These are phyloP conservation scores for Lichtheimia ramosa DNA, from an alignment of 371 early-diverging fungal species.

Conservation along the genomic window DNA sequence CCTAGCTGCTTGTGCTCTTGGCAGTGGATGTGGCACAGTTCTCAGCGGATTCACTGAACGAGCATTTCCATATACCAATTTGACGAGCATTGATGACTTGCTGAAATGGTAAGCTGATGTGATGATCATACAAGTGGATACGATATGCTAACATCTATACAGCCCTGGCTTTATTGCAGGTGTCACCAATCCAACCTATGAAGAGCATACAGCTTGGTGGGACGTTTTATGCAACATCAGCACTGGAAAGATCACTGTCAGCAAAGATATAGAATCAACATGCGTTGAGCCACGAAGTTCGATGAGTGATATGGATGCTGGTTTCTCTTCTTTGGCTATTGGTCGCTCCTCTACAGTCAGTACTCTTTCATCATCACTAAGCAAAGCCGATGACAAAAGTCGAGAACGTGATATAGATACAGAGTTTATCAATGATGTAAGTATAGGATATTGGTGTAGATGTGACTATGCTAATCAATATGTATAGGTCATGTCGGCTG, in stretches of 20 bases:
- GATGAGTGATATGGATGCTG: constrained; percentile 5
- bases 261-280: constrained; percentile 63
- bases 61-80: constrained; percentile 88
- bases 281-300: constrained; percentile 18
- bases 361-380: constrained; percentile 1
- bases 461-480: neutral
- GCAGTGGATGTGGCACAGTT: constrained; percentile 86
- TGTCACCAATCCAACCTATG: constrained; percentile 93
- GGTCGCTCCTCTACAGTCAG: constrained; percentile 16
- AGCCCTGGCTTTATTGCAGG: constrained; percentile 95
- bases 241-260: constrained; percentile 89
- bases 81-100: constrained; percentile 84
- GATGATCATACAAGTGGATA: neutral
- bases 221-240: constrained; percentile 92
- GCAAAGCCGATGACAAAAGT: constrained; percentile 17
- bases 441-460: neutral
- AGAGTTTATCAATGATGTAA: constrained; percentile 69
- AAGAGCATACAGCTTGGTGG: constrained; percentile 93
- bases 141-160: neutral
- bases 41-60: constrained; percentile 86
- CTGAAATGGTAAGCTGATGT: constrained; percentile 64
- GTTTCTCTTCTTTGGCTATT: constrained; percentile 22
- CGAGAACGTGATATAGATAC: constrained; percentile 45
- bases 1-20: constrained; percentile 87
- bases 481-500: constrained; percentile 65